Evolutionary conservation across 2,329 filamentous ascomycete species (phyloP).

Genomic region (Sporothrix phasma): DNA sequence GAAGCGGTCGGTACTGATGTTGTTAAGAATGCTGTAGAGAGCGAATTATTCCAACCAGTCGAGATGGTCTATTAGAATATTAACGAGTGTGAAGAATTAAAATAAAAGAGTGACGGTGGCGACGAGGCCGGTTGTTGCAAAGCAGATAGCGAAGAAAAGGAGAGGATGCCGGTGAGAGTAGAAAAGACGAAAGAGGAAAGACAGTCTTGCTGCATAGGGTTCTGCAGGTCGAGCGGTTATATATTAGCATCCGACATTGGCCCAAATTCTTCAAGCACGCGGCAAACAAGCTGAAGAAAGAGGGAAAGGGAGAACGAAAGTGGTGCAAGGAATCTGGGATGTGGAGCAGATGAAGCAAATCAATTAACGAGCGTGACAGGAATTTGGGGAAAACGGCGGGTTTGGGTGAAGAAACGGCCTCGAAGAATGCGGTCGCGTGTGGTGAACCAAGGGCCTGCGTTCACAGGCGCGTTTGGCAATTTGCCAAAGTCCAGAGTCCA

Average conservation of each 20-base stretch:
- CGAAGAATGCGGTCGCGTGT: slow-evolving; percentile 11
- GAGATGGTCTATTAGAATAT: slow-evolving; percentile 42
- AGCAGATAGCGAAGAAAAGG: slow-evolving; percentile 24
- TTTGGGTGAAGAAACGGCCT: background rate
- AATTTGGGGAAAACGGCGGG: background rate
- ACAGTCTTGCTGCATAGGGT: slow-evolving; percentile 29
- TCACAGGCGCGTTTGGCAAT: slow-evolving; percentile 10
- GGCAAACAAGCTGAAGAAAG: background rate
- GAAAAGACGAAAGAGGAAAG: slow-evolving; percentile 21
- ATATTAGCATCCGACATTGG: slow-evolving; percentile 18
- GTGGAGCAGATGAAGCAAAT: slow-evolving; percentile 1
- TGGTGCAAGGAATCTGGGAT: slow-evolving; percentile 3
- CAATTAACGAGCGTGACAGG: slow-evolving; percentile 13
- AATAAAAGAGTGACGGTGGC: slow-evolving; percentile 49
- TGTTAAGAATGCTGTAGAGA: slow-evolving; percentile 28
- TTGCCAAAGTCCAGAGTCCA: background rate
- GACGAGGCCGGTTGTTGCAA: slow-evolving; percentile 35
- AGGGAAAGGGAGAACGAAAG: background rate
- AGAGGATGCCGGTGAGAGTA: slow-evolving; percentile 19
- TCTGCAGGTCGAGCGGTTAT: slow-evolving; percentile 27
- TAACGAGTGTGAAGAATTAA: slow-evolving; percentile 45
- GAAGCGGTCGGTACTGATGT: slow-evolving; percentile 18
- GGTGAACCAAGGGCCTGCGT: background rate
- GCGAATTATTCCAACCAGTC: slow-evolving; percentile 32
- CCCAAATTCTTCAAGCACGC: background rate